Conservation (phyloP, 2,329 filamentous ascomycete genomes). For the Sclerotinia subarctica region DNA sequence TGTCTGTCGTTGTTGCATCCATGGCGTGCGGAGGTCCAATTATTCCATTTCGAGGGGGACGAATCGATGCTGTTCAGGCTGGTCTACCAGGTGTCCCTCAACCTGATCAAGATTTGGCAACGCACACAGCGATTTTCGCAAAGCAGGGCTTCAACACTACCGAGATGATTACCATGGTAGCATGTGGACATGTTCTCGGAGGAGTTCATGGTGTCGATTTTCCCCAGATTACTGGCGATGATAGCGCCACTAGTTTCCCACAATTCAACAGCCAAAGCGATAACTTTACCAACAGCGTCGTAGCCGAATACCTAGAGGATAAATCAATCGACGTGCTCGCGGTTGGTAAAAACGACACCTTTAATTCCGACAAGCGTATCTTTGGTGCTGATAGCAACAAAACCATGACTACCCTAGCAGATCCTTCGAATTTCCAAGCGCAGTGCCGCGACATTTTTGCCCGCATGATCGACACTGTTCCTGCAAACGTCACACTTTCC, state of each 20-base stretch:
- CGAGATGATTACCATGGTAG: slow-evolving; percentile 28
- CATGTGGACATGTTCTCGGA: slow-evolving; percentile 29
- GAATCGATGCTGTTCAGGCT: slow-evolving; percentile 29
- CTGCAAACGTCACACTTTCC: slow-evolving; percentile 48
- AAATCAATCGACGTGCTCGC: slow-evolving; percentile 34
- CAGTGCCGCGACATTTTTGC: slow-evolving; percentile 52
- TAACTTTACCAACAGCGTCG: not conserved
- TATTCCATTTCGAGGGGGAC: slow-evolving; percentile 26
- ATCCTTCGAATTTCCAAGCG: slow-evolving; percentile 44
- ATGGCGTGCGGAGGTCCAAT: not conserved
- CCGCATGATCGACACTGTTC: slow-evolving; percentile 59
- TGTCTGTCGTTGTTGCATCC: not conserved
- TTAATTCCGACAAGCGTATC: slow-evolving; percentile 52
- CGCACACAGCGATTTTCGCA: slow-evolving; percentile 24
- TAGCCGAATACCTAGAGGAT: not conserved
- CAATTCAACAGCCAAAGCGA: not conserved
- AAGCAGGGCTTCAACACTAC: slow-evolving; percentile 29
- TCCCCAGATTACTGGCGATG: not conserved
- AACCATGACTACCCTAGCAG: slow-evolving; percentile 49
- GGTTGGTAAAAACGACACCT: slow-evolving; percentile 45
- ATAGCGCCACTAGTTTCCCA: not conserved
- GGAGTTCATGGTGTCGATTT: slow-evolving; percentile 25
- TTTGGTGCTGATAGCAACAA: slow-evolving; percentile 54
- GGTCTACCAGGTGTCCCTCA: slow-evolving; percentile 29
- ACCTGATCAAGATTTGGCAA: slow-evolving; percentile 24